Evolutionary conservation across 2,329 filamentous ascomycete species (phyloP), one percentile per base, ranked within the genome.

Genomic region (Colletotrichum australisinense): DNA sequence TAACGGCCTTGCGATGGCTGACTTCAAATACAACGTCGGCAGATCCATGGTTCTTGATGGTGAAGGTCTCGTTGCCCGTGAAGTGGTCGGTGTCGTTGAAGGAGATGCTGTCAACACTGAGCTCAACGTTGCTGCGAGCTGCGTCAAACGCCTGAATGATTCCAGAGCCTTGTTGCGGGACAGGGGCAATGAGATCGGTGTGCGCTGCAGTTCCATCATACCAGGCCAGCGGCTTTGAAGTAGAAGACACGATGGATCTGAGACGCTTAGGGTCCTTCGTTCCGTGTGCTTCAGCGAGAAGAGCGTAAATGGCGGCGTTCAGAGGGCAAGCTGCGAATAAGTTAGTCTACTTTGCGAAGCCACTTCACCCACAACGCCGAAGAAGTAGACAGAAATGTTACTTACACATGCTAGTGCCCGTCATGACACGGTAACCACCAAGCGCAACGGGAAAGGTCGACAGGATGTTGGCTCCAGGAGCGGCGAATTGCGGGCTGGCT

Each of bases 61-160:
- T 86, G 77, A 93, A 89, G 72, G 86, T 86, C 59, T 86, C 81
- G 1, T 81, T 83, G 7, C 83, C 79, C 52, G 80, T 78, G 72
- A 91, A 87, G 82, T 92, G 79, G 75, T 89, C 88, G 0, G 90
- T 90, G 77, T 93, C 91, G 77, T 93, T 92, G 81, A 92, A 92
- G 3, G 88, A 86, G 19, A 93, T 80, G 78, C 87, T 89, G 12
- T 87, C 87, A 6, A 85, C 86, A 76, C 86, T 87, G n/a, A 92
- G 81, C 8, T 88, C 78, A 2, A 87, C 87, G 2, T 85, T 89
- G 14, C 87, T 83, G 73, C 88, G 86, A 5, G 90, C 88, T 3
- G 90, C 89, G 72, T 91, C 88, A 74, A 88, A 88, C 2, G 89
- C 90, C 75, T 91, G 88, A 58, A 93, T 81, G 8, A 92, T 81